Conservation (phyloP, 225 moss, liverwort and hornwort species). For the Polytrichum commune region DNA sequence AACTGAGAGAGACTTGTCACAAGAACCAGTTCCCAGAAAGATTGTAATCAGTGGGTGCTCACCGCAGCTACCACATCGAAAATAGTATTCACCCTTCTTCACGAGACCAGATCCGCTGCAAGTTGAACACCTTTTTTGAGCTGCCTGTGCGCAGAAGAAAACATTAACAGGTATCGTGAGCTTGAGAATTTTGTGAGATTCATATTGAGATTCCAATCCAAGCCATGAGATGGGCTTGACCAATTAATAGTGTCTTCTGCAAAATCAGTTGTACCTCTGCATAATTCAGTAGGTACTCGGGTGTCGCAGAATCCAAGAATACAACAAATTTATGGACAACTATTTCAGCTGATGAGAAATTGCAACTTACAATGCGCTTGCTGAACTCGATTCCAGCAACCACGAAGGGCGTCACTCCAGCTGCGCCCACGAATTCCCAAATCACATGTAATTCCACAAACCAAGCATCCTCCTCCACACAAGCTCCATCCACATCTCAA, state of each 20-base stretch:
- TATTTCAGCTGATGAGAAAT: background rate
- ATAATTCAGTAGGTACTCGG: no score
- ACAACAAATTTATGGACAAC: background rate
- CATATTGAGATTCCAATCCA: background rate
- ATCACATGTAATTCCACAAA: background rate
- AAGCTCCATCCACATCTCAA: background rate
- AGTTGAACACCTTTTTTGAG: conserved; percentile 67
- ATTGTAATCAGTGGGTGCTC: background rate
- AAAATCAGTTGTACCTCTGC: no score
- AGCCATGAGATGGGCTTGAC: background rate
- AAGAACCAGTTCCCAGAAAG: no score
- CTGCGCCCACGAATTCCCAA: conserved; percentile 24
- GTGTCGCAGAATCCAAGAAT: background rate
- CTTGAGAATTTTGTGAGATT: no score
- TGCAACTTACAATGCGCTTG: conserved; percentile 84
- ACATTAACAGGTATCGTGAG: no score
- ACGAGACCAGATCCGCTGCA: conserved; percentile 94
- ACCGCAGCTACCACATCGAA: conserved; percentile 91
- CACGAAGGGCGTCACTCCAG: conserved; percentile 91
- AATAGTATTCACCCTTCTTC: conserved; percentile 59
- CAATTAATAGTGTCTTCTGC: no score
- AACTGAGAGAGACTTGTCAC: no score
- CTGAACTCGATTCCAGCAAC: conserved; percentile 89
- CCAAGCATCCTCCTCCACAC: background rate
- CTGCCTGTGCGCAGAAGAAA: conserved; percentile 37